These are phyloP conservation scores for Fusarium anguioides DNA, from an alignment of 2,329 filamentous ascomycete species.

Conservation along the genomic window DNA sequence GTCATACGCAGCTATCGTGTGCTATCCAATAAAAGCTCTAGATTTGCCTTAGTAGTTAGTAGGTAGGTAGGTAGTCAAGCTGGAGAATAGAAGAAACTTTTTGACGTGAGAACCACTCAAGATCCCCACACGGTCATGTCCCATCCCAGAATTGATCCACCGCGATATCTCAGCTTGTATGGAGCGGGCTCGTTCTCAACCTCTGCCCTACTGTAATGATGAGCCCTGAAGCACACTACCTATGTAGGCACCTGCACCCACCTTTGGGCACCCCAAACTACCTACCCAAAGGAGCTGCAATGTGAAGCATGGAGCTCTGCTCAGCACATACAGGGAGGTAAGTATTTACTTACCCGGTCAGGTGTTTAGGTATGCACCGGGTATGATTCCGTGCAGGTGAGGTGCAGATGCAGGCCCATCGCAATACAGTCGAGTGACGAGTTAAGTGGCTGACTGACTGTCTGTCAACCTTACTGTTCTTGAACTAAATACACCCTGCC, in stretches of 20 bases:
- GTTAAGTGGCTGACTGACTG: background rate
- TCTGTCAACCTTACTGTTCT: background rate
- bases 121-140: constrained; percentile 8
- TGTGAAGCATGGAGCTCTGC: background rate
- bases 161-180: background rate
- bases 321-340: background rate
- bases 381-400: constrained; percentile 24
- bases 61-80: constrained; percentile 8
- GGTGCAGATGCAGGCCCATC: constrained; percentile 5
- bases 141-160: background rate
- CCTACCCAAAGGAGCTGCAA: background rate
- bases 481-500: too few species aligned
- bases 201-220: background rate
- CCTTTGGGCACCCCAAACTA: background rate
- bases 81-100: background rate
- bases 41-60: too few species aligned
- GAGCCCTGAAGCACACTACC: background rate
- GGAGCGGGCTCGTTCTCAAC: too few species aligned
- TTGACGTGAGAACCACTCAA: constrained; percentile 7
- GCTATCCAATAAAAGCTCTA: constrained; percentile 17
- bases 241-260: background rate
- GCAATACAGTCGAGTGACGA: background rate
- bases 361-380: constrained; percentile 11
- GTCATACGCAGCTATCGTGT: background rate
- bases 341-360: background rate